Base-by-base conservation (phyloP, 129 eudicot species). In the Ambrosia artemisiifolia region DNA sequence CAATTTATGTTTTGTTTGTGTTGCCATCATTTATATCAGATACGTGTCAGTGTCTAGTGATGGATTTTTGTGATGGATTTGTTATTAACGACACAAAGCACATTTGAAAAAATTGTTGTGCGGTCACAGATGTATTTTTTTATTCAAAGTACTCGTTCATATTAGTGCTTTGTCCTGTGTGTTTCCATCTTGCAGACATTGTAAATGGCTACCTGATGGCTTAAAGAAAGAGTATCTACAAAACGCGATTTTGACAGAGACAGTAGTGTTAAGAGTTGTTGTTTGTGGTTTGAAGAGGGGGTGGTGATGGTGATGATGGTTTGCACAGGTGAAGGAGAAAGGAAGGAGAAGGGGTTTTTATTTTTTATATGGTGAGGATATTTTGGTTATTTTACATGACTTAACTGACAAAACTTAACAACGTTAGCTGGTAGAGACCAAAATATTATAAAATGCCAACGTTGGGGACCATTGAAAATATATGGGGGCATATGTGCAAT, bases 131-230 rank as follows among this genome's bases (percentile, higher is more conserved):
- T 57, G 28, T 30, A 24, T 10, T 17, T 6, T 57, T 57, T 57
- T 57, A 28, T 0, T 55, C 20, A 19, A 24, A 24, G 43, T 30
- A 24, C 6, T 11, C 24, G 7, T 11, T 47, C 42, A 7, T 46
- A 63, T 6, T 34, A 63, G 49, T 3, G 6, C 2, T 32, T 20
- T 36, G 33, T 34, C 56, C 20, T 59, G 56, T 65, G 50, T 36
- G 24, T 36, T 49, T 64, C 40, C 68, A 65, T 73, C 36, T 63
- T 87, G 73, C 89, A 90, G 95, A 69, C 78, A 59, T 65, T 90
- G 95, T 72, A 85, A 84, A 74, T 90, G 96, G 96, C 82, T 90
- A 75, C 78, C 95, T 1, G 81, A 62, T 76, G 89, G 78, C 65
- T 73, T 90, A 84, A 85, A 81, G 85, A 86, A 81, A 78, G 91